Percentiles rank a stretch among this genome's conserved stretches.
phyloP scores from a whole-genome alignment of 306 rosid genomes.

The Abrus pulchellus region DNA sequence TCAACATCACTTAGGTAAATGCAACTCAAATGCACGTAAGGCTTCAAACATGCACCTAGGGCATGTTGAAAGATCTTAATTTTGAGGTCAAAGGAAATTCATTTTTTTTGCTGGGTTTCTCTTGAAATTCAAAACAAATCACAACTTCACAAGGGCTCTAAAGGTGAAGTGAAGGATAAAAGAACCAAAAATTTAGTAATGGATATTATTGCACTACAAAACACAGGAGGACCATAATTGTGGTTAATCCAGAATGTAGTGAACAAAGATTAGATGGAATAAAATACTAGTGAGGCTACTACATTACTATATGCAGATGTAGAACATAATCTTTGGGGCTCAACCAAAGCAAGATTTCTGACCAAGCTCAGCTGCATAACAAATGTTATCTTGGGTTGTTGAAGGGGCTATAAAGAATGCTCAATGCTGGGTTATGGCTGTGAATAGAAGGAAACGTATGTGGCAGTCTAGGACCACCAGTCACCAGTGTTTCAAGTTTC shows the following conservation, averaged over 20 bases:
- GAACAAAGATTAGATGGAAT: slow-evolving; percentile 13
- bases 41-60: slow-evolving; percentile 15
- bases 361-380: slow-evolving; percentile 15
- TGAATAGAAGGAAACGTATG: not conserved
- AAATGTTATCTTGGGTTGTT: slow-evolving; percentile 9
- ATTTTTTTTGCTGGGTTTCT: not conserved
- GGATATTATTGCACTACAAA: not conserved
- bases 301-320: slow-evolving; percentile 5
- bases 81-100: slow-evolving; percentile 3
- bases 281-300: slow-evolving; percentile 20
- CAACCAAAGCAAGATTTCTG: slow-evolving; percentile 3
- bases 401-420: not conserved
- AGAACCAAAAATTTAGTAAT: not conserved
- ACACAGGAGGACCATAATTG: slow-evolving; percentile 4
- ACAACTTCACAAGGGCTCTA: slow-evolving; percentile 6
- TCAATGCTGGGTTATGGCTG: slow-evolving; percentile 13
- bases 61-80: not conserved
- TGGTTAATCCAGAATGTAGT: not conserved
- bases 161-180: not conserved
- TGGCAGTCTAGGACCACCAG: not conserved
- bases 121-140: not conserved
- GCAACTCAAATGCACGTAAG: slow-evolving; percentile 16
- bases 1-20: not conserved
- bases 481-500: not conserved
- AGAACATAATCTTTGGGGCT: slow-evolving; percentile 1